Conservation (phyloP, 2,329 filamentous ascomycete genomes). For the Fusarium napiforme region DNA sequence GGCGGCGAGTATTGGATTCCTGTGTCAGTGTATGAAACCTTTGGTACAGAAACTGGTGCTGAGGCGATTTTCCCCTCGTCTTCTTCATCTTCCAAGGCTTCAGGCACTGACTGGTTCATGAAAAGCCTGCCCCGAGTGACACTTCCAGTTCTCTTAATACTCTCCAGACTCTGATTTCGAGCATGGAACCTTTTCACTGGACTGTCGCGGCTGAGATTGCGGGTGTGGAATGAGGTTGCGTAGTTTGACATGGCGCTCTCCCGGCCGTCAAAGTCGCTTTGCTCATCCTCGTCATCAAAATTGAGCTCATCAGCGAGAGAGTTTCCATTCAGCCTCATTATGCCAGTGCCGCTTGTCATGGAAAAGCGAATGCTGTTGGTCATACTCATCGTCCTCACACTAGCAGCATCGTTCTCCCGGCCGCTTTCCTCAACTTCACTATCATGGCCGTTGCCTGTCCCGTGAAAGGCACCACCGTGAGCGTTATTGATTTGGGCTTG, state of each 20-base stretch:
- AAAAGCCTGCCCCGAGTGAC: slow-evolving; percentile 63
- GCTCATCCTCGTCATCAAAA: slow-evolving; percentile 82
- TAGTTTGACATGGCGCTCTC: slow-evolving; percentile 67
- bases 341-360: slow-evolving; percentile 67
- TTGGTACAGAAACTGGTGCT: slow-evolving; percentile 49
- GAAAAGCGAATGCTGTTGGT: slow-evolving; percentile 80
- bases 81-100: slow-evolving; percentile 66
- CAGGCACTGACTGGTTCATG: slow-evolving; percentile 65
- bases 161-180: slow-evolving; percentile 69
- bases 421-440: slow-evolving; percentile 70
- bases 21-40: slow-evolving; percentile 73
- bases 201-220: slow-evolving; percentile 69
- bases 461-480: slow-evolving; percentile 44
- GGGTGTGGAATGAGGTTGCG: slow-evolving; percentile 58
- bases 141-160: slow-evolving; percentile 65
- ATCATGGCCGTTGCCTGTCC: slow-evolving; percentile 55
- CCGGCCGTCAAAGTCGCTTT: slow-evolving; percentile 77
- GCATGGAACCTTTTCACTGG: slow-evolving; percentile 60
- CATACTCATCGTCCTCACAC: slow-evolving; percentile 77
- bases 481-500: slow-evolving; percentile 59
- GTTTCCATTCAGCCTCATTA: slow-evolving; percentile 70
- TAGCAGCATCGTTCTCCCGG: slow-evolving; percentile 76
- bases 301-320: slow-evolving; percentile 92
- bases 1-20: slow-evolving; percentile 88
- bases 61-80: slow-evolving; percentile 59